Evolutionary conservation across 2,329 filamentous ascomycete species (phyloP).

Genomic region (Aureobasidium namibiae): DNA sequence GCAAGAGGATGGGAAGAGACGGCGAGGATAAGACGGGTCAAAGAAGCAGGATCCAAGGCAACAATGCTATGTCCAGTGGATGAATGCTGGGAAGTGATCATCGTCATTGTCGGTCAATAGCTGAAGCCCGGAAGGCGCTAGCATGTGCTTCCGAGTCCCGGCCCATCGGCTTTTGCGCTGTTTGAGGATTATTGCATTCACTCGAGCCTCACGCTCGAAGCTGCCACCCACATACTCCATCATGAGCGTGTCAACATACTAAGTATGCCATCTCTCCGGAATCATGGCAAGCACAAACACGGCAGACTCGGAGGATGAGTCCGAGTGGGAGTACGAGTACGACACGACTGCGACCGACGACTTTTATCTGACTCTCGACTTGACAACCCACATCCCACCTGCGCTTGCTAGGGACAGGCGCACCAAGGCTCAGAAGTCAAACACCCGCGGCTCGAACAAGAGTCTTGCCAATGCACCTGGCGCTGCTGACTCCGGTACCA

Average conservation of each 20-base stretch:
- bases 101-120: neutral
- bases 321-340: slow-evolving; percentile 21
- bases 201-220: neutral
- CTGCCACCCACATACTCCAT: neutral
- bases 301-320: slow-evolving; percentile 10
- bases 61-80: neutral
- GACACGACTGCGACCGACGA: slow-evolving; percentile 49
- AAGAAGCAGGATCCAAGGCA: neutral
- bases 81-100: neutral
- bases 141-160: neutral
- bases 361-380: slow-evolving; percentile 53
- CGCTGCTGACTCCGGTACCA: neutral
- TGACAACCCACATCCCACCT: slow-evolving; percentile 36
- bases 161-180: neutral
- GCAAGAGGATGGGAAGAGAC: neutral
- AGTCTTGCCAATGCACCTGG: slow-evolving; percentile 1
- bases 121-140: neutral
- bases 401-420: slow-evolving; percentile 16
- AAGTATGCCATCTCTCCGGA: neutral
- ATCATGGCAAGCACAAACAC: slow-evolving; percentile 5
- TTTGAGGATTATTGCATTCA: neutral
- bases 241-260: neutral
- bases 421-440: slow-evolving; percentile 6
- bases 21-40: neutral
- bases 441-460: slow-evolving; percentile 3